phyloP scores from a whole-genome alignment of 2,329 filamentous ascomycete species.

The Phialophora tarda region DNA sequence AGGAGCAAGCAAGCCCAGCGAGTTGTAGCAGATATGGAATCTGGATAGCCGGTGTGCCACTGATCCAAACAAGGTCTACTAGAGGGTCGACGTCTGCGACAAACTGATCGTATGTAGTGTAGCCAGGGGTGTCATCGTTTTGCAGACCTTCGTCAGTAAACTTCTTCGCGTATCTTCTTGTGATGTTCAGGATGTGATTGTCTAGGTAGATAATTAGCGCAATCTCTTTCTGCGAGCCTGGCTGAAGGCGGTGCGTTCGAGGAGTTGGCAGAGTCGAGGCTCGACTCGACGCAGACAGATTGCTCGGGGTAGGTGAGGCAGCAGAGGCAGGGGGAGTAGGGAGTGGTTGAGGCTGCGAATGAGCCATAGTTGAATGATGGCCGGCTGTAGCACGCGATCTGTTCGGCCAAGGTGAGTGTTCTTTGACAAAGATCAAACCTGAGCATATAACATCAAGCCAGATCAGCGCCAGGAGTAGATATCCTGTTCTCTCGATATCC shows the following conservation, averaged over 20 bases:
- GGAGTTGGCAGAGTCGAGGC: slow-evolving; percentile 57
- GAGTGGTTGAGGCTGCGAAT: slow-evolving; percentile 14
- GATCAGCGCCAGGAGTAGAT: background rate
- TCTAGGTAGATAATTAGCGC: slow-evolving; percentile 64
- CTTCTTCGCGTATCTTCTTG: slow-evolving; percentile 60
- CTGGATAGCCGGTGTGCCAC: slow-evolving; percentile 80
- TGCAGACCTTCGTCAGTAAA: slow-evolving; percentile 44
- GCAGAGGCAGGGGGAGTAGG: slow-evolving; percentile 33
- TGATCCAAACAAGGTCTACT: slow-evolving; percentile 83
- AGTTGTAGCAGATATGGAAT: slow-evolving; percentile 82
- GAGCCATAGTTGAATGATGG: slow-evolving; percentile 17
- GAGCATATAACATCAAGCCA: background rate
- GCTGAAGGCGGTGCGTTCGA: slow-evolving; percentile 57
- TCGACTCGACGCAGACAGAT: slow-evolving; percentile 13
- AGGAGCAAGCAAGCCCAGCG: slow-evolving; percentile 73
- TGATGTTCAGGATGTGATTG: slow-evolving; percentile 57
- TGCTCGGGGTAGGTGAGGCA: slow-evolving; percentile 30
- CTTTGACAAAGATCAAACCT: background rate
- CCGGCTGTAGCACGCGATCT: background rate
- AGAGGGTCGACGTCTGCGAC: slow-evolving; percentile 75
- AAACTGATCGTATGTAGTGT: slow-evolving; percentile 70
- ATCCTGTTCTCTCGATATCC: background rate
- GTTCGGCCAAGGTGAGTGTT: background rate
- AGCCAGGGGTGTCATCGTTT: slow-evolving; percentile 55
- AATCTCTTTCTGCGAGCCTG: slow-evolving; percentile 64